Conservation (phyloP, 2,329 filamentous ascomycete species). For the Sporothrix brunneoviolacea region DNA sequence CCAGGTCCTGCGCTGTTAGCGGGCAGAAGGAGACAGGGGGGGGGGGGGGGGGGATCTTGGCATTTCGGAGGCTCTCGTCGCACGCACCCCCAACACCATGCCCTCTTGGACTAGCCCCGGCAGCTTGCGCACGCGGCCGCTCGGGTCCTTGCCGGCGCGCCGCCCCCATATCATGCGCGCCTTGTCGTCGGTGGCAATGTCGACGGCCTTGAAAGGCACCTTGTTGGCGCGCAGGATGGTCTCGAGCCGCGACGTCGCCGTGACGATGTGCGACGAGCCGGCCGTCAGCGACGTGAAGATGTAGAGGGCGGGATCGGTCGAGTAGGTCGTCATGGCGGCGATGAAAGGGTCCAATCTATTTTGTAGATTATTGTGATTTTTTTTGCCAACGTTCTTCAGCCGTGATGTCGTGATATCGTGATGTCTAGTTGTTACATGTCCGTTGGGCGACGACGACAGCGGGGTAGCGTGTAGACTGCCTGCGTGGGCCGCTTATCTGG, state of each 20-base stretch:
- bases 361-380: neutral
- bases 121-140: constrained; percentile 63
- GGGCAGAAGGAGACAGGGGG: neutral
- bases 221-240: constrained; percentile 94
- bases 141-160: constrained; percentile 64
- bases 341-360: too few relatives aligned
- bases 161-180: constrained; percentile 85
- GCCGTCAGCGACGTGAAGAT: constrained; percentile 95
- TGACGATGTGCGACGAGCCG: constrained; percentile 92
- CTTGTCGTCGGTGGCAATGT: constrained; percentile 83
- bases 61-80: too few relatives aligned
- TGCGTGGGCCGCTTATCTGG: too few relatives aligned
- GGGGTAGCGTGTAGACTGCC: too few relatives aligned
- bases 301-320: constrained; percentile 68
- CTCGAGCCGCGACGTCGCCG: constrained; percentile 89
- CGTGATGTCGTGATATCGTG: too few relatives aligned
- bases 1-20: constrained; percentile 56
- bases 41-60: constrained; percentile 49
- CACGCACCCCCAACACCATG: constrained; percentile 70
- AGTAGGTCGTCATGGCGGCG: constrained; percentile 32
- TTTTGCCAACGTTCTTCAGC: neutral
- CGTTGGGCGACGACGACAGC: too few relatives aligned
- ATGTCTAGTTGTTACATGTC: too few relatives aligned
- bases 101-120: constrained; percentile 86
- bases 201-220: constrained; percentile 86